Evolutionary conservation across 441 rosid species (phyloP).

Genomic region (Rhodomyrtus psidioides): DNA sequence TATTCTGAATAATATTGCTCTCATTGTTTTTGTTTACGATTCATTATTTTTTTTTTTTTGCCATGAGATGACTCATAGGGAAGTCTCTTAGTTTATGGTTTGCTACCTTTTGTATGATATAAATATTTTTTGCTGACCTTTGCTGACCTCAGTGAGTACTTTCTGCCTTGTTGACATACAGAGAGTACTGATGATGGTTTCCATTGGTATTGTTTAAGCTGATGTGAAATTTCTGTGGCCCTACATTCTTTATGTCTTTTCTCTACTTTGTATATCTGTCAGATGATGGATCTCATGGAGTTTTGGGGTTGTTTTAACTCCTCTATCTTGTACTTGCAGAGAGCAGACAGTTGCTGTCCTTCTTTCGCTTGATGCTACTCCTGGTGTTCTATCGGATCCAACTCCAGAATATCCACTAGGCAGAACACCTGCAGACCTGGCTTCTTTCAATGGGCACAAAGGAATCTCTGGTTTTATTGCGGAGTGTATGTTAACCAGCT

Average conservation of each 20-base stretch:
- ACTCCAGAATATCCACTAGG: slow-evolving; percentile 64
- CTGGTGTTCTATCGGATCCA: slow-evolving; percentile 80
- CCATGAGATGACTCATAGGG: neutral
- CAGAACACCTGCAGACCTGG: slow-evolving; percentile 83
- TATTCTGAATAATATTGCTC: neutral
- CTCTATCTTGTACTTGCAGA: slow-evolving; percentile 30
- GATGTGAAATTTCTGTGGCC: neutral
- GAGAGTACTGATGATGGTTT: neutral
- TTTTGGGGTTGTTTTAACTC: neutral
- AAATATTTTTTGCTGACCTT: neutral
- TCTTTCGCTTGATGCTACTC: slow-evolving; percentile 65
- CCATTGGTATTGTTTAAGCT: neutral
- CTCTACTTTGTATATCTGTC: neutral
- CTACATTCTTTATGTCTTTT: neutral
- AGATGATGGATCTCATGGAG: neutral
- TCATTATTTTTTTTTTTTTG: neutral
- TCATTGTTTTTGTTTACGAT: neutral
- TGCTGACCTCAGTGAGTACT: neutral
- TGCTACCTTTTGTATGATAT: neutral
- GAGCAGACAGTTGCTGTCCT: slow-evolving; percentile 78
- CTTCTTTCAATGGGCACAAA: slow-evolving; percentile 77
- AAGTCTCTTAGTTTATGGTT: neutral
- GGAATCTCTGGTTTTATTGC: slow-evolving; percentile 94
- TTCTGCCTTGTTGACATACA: neutral
- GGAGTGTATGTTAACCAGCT: slow-evolving; percentile 53